These are phyloP conservation scores for Metarhizium humberi DNA, from an alignment of 2,329 filamentous ascomycete genomes.

Conservation along the genomic window DNA sequence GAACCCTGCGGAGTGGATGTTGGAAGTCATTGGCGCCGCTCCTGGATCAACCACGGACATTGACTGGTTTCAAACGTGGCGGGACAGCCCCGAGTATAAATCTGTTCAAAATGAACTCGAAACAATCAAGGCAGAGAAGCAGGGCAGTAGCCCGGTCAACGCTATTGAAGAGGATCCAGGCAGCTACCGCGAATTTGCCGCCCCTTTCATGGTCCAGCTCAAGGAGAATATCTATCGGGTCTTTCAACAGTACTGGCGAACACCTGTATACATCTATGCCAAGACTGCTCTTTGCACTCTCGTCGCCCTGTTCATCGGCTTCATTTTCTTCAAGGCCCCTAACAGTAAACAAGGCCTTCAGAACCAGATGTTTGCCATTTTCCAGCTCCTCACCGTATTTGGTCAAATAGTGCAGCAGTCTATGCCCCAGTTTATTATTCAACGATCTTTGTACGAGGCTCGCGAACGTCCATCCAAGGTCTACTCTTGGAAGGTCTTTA, in stretches of 20 bases:
- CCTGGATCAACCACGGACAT: constrained; percentile 54
- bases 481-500: constrained; percentile 79
- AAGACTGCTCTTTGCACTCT: constrained; percentile 61
- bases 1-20: constrained; percentile 80
- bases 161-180: constrained; percentile 25
- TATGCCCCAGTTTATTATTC: constrained; percentile 79
- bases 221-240: constrained; percentile 61
- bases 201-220: constrained; percentile 61
- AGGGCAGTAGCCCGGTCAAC: constrained; percentile 15
- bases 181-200: constrained; percentile 69
- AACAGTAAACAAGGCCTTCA: constrained; percentile 70
- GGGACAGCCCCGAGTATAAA: constrained; percentile 44
- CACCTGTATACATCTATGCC: constrained; percentile 79
- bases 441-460: constrained; percentile 74
- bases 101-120: constrained; percentile 48
- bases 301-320: constrained; percentile 67
- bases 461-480: constrained; percentile 77
- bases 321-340: constrained; percentile 66
- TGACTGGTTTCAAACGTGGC: constrained; percentile 58
- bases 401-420: constrained; percentile 70
- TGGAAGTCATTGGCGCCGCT: constrained; percentile 52
- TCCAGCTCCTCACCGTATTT: constrained; percentile 76
- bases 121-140: constrained; percentile 42
- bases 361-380: constrained; percentile 80
- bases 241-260: constrained; percentile 89